Evolutionary conservation across 805 yeast species (phyloP).

Genomic region (Candida coquimbonensis): DNA sequence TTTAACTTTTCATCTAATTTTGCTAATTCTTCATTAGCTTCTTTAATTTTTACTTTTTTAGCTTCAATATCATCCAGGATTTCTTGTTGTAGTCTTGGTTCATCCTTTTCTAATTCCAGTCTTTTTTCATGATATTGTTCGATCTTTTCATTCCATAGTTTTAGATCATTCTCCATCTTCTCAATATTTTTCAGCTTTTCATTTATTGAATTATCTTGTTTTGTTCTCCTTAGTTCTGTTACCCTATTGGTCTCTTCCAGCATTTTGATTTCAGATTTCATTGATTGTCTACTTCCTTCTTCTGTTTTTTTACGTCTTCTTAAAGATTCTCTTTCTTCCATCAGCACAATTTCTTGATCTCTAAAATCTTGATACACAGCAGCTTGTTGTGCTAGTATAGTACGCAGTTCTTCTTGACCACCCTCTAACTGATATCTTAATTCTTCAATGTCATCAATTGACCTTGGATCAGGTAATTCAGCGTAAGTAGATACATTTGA

Average conservation of each 20-base stretch:
- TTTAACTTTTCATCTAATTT: constrained; percentile 16
- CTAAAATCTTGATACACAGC: constrained; percentile 29
- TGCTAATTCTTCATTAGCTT: constrained; percentile 7
- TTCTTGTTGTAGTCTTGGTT: constrained; percentile 13
- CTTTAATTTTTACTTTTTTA: constrained; percentile 7
- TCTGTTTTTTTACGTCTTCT: constrained; percentile 34
- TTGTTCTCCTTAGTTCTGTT: constrained; percentile 28
- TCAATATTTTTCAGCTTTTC: constrained; percentile 25
- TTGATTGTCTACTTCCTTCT: constrained; percentile 32
- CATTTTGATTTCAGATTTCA: constrained; percentile 34
- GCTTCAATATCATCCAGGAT: constrained; percentile 12
- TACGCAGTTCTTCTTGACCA: constrained; percentile 34
- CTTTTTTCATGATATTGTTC: constrained; percentile 19
- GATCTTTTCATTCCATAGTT: constrained; percentile 26
- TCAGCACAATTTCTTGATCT: constrained; percentile 31
- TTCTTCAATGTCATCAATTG: constrained; percentile 35
- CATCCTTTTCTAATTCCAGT: constrained; percentile 10
- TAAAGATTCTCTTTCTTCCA: constrained; percentile 30
- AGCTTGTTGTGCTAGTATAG: constrained; percentile 27
- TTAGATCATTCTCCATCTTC: constrained; percentile 28
- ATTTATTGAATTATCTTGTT: constrained; percentile 25
- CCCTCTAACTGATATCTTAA: constrained; percentile 34
- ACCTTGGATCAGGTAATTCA: constrained; percentile 16
- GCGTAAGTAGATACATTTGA: constrained; percentile 11
- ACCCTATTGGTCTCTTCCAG: constrained; percentile 35